Base-by-base conservation (phyloP, 371 early-diverging fungal species). In the Parasitella parasitica region DNA sequence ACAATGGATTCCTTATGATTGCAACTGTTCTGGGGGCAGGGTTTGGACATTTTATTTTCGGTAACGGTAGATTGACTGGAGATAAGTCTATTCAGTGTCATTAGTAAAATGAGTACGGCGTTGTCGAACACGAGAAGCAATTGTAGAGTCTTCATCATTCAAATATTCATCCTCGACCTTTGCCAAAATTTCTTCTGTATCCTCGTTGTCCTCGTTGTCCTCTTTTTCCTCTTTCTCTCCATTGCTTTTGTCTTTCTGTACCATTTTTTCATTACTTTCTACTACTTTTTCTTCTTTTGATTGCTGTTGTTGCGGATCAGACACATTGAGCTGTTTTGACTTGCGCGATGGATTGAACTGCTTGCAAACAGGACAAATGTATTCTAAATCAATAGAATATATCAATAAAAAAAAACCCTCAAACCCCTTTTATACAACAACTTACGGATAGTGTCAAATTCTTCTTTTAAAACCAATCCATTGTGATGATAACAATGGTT, bases 401-500 rank as follows among this genome's bases (percentile, higher is more conserved):
- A 46, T 20, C 24, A 46, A 24, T 46, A 20, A 43, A 43, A 4
- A 22, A 3, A 20, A 20, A 50, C 16, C 30, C 50, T 28, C n/a
- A 7, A 7, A 16, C 41, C 20, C 20, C 46, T 46, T 46, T 46
- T 41, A 8, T 8, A 48, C n/a, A 34, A 27, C 13, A 15, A 72
- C 85, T 82, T 85, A 89, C 90, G 88, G 55, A 88, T 83, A 27
- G 74, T 80, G 9, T 88, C 81, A 59, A 87, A 86, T 51, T 95
- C 94, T 20, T 91, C 85, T n/a, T 94, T 91, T 53, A 91, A 79
- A 8, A 90, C 93, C 26, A 98, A 80, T 0, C 98, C 98, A 72
- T 97, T 97, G 74, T 97, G 97, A 8, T 86, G 81, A 67, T 82
- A 92, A 77, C 98, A 98, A 35, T 85, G 82, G 35, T 85, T 82